These are phyloP conservation scores for Bipolaris zeicola DNA, from an alignment of 2,329 filamentous ascomycete genomes.

Conservation along the genomic window DNA sequence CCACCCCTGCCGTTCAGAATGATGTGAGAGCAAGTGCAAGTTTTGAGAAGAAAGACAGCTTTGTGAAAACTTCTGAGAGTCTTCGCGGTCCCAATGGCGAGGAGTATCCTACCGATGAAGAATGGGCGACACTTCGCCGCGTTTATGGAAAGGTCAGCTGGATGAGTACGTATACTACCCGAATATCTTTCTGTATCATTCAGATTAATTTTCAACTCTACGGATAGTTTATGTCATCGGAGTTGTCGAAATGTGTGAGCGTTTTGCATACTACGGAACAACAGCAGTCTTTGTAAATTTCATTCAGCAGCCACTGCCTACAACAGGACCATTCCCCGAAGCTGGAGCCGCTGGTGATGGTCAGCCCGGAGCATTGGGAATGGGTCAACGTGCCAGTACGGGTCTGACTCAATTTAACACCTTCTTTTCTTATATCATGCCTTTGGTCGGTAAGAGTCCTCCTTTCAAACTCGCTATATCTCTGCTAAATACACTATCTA, in stretches of 20 bases:
- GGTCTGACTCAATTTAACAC: slow-evolving; percentile 31
- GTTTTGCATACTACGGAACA: slow-evolving; percentile 41
- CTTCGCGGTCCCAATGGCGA: slow-evolving; percentile 31
- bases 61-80: slow-evolving; percentile 12
- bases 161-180: slow-evolving; percentile 19
- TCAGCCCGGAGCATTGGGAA: slow-evolving; percentile 36
- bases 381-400: slow-evolving; percentile 36
- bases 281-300: slow-evolving; percentile 37
- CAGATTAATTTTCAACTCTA: background rate
- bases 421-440: slow-evolving; percentile 33
- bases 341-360: slow-evolving; percentile 49
- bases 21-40: slow-evolving; percentile 7
- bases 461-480: background rate
- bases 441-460: slow-evolving; percentile 27
- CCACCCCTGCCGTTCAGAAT: slow-evolving; percentile 13
- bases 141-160: slow-evolving; percentile 40
- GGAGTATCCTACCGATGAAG: slow-evolving; percentile 36
- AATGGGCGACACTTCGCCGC: slow-evolving; percentile 36
- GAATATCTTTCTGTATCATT: background rate
- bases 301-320: slow-evolving; percentile 54
- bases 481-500: slow-evolving; percentile 53
- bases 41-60: slow-evolving; percentile 17
- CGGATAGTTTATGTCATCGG: slow-evolving; percentile 33
- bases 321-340: slow-evolving; percentile 55
- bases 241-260: slow-evolving; percentile 40